Evolutionary conservation across 805 yeast genomes (phyloP), one percentile per base, ranked within the genome.

Genomic region (Citeromyces matritensis): DNA sequence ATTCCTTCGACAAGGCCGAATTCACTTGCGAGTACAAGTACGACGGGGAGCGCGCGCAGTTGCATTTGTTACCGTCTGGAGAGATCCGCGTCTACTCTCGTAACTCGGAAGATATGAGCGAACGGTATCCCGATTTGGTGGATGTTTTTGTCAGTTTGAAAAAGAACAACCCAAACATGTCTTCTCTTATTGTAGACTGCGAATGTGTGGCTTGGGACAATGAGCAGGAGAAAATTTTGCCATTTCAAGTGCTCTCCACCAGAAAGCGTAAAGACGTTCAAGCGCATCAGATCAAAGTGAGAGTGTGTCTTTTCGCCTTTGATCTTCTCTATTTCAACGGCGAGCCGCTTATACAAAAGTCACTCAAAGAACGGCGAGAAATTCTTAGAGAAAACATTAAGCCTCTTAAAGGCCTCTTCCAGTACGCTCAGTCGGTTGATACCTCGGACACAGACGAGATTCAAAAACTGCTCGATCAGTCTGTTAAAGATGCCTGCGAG

Each of bases 151-250:
- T 69, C 28, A 77, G 75, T 26, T 34, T 55, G 29, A 45, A 43
- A 29, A 23, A 13, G 5, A 15, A 34, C 17, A 53, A 54, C 30
- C 46, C 49, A 3, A 38, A 45, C 1, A 62, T 72, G 1, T 55
- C 57, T 26, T 67, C 81, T 6, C 62, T 88, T 51, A 84, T 91
- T 36, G 52, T 91, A 35, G 98, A 91, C 50, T 81, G 95, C 55
- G 98, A 91, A 55, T 95, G 95, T 6, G 98, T 91, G 6, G 98
- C 98, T 0, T 91, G 94, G 94, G 95, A 88, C 52, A 60, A 76
- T 34, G 77, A 66, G 33, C 62, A 65, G 14, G 51, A 70, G n/a
- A 81, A 78, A 50, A 88, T 91, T 35, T 57, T 91, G 35, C 98
- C 98, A 1, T 91, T 91, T 55, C 98, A 91, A 52, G 79, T 84